Conservation (phyloP, 768 basidiomycete genomes). For the Lactarius pseudohatsudake region DNA sequence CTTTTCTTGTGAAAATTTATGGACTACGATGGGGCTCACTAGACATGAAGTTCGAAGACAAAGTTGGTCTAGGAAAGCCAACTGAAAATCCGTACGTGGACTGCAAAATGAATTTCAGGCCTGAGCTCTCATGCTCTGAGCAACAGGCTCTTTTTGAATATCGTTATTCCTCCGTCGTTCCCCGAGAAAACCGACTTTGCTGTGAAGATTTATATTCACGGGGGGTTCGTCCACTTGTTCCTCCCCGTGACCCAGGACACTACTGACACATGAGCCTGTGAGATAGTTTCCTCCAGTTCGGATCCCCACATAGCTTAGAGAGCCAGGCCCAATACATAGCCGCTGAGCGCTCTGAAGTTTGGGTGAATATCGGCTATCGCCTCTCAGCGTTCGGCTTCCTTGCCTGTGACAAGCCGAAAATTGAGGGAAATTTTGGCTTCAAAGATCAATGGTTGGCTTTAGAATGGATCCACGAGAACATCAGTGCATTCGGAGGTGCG, state of each 20-base stretch:
- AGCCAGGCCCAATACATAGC: conserved; percentile 68
- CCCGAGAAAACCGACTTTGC: conserved; percentile 49
- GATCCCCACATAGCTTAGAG: conserved; percentile 63
- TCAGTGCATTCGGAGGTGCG: conserved; percentile 65
- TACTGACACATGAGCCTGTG: background rate
- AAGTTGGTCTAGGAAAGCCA: conserved; percentile 64
- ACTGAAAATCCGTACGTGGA: conserved; percentile 64
- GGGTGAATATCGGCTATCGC: conserved; percentile 77
- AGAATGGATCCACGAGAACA: conserved; percentile 70
- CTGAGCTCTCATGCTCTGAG: conserved; percentile 1
- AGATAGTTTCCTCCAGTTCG: conserved; percentile 71
- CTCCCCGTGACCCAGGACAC: background rate
- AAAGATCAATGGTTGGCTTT: conserved; percentile 81
- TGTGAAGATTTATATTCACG: conserved; percentile 76
- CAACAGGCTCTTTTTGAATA: conserved; percentile 61
- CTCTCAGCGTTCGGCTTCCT: conserved; percentile 77
- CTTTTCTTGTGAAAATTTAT: background rate
- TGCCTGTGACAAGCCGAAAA: conserved; percentile 57
- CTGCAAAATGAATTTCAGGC: background rate
- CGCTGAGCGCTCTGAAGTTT: conserved; percentile 63
- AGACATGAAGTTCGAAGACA: conserved; percentile 54
- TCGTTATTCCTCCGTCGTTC: conserved; percentile 56
- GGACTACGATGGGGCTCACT: background rate
- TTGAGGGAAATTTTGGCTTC: conserved; percentile 79
- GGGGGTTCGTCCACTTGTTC: conserved; percentile 48